Percentiles rank a stretch among this genome's conserved stretches.
Conservation (phyloP, 345 rosid genomes). For the Citrus australasica region DNA sequence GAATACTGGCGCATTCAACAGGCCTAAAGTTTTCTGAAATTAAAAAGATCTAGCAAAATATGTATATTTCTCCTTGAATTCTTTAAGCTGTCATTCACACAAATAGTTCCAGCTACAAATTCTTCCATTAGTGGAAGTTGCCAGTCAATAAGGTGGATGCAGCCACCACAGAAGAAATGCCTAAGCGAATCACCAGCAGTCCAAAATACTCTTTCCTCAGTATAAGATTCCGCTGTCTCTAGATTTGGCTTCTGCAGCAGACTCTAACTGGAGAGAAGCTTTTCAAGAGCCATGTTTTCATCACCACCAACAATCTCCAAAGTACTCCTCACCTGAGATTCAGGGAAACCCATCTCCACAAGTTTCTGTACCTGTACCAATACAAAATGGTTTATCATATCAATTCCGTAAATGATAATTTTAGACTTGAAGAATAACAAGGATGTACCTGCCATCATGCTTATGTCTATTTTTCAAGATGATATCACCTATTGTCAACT, state of each 20-base stretch:
- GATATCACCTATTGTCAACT: neutral
- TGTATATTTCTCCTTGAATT: neutral
- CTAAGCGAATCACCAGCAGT: neutral
- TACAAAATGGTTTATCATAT: constrained; percentile 13
- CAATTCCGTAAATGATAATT: neutral
- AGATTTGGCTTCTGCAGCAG: neutral
- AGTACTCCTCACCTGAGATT: constrained; percentile 68
- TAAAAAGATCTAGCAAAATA: neutral
- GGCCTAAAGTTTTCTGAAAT: neutral
- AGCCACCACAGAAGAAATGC: neutral
- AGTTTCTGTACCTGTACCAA: constrained; percentile 70
- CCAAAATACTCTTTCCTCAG: neutral
- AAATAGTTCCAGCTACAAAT: neutral
- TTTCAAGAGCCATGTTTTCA: constrained; percentile 95
- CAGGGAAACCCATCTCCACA: constrained; percentile 94
- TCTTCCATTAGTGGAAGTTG: neutral
- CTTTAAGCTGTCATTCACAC: neutral
- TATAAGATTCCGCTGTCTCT: neutral
- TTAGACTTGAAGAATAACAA: neutral
- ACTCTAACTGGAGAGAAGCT: constrained; percentile 65
- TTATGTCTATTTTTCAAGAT: neutral
- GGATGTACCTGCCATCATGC: neutral
- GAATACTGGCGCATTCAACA: too few relatives aligned
- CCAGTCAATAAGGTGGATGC: neutral
- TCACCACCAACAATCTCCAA: constrained; percentile 87